Conservation (phyloP, 2,329 filamentous ascomycete species). For the Aspergillus sp. region DNA sequence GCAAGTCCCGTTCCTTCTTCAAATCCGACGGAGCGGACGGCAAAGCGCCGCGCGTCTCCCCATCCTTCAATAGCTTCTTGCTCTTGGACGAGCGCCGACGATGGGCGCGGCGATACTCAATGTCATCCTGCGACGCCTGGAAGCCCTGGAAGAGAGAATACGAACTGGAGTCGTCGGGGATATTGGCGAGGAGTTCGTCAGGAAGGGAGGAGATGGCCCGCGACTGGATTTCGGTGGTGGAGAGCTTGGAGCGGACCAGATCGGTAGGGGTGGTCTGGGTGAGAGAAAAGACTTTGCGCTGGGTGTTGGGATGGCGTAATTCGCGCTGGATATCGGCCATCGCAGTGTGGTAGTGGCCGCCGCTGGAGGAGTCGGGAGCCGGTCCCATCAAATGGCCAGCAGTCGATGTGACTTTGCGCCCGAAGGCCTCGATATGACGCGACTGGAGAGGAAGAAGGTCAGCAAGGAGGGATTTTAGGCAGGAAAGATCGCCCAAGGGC, state of each 20-base stretch:
- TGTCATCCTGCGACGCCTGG: conserved; percentile 71
- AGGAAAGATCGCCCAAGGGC: not conserved
- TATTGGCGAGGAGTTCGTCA: conserved; percentile 85
- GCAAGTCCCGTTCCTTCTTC: conserved; percentile 74
- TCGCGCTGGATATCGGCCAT: conserved; percentile 89
- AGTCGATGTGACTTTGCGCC: conserved; percentile 91
- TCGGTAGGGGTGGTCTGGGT: conserved; percentile 91
- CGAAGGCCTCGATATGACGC: conserved; percentile 86
- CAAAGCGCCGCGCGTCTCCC: conserved; percentile 57
- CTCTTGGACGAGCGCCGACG: conserved; percentile 71
- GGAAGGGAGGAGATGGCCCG: conserved; percentile 84
- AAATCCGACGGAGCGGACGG: conserved; percentile 71
- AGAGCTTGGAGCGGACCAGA: conserved; percentile 87
- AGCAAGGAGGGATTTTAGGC: not conserved
- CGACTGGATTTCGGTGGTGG: conserved; percentile 88
- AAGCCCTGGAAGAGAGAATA: conserved; percentile 98
- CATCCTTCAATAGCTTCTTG: conserved; percentile 68
- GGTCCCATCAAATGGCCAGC: conserved; percentile 85
- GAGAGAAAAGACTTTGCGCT: conserved; percentile 88
- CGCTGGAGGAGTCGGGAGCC: conserved; percentile 55
- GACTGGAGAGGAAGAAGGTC: conserved; percentile 55
- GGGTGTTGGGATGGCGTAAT: conserved; percentile 77
- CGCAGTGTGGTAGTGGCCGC: conserved; percentile 77
- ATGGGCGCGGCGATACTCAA: conserved; percentile 67
- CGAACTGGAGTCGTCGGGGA: conserved; percentile 79